A percentile compares a stretch with the other conserved stretches of the same genome.
Evolutionary conservation across 495 filamentous ascomycete species (phyloP).

Genomic region (Lasiosphaeria hispida): DNA sequence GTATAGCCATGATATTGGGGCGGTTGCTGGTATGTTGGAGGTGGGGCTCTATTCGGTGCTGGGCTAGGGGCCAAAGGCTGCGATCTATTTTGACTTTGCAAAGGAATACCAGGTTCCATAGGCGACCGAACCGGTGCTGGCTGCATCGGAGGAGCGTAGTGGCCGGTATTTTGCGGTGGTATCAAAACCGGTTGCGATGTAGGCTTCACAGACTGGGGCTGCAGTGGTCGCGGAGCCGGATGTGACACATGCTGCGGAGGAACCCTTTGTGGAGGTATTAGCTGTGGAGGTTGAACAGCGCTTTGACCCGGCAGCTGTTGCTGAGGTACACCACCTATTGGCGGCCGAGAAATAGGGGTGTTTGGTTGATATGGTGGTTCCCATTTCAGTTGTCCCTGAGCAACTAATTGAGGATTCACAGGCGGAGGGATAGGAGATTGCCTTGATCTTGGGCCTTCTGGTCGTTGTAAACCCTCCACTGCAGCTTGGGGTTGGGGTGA

Average conservation of each 20-base stretch:
- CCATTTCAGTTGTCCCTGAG: constrained; percentile 43
- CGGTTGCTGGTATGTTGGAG: constrained; percentile 18
- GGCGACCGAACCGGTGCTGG: constrained; percentile 19
- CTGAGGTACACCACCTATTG: constrained; percentile 13
- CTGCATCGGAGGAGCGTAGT: constrained; percentile 37
- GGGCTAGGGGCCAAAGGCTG: constrained; percentile 11
- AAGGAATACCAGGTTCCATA: background rate
- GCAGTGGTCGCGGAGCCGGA: constrained; percentile 25
- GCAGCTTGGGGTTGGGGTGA: constrained; percentile 18
- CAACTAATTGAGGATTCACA: constrained; percentile 3
- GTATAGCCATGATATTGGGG: constrained; percentile 21
- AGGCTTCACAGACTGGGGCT: constrained; percentile 23
- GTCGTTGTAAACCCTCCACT: constrained; percentile 34
- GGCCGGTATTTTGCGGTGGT: constrained; percentile 37
- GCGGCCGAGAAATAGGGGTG: constrained; percentile 23
- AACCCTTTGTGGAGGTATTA: constrained; percentile 12
- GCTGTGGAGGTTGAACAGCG: constrained; percentile 13
- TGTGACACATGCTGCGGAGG: constrained; percentile 19
- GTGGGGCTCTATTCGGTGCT: constrained; percentile 3
- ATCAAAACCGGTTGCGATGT: constrained; percentile 32
- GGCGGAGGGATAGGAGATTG: constrained; percentile 14
- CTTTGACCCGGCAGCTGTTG: constrained; percentile 23
- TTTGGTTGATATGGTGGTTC: constrained; percentile 49
- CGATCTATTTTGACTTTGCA: background rate
- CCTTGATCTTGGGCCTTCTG: constrained; percentile 19